Conservation (phyloP, 345 rosid genomes). For the Ricinus communis region DNA sequence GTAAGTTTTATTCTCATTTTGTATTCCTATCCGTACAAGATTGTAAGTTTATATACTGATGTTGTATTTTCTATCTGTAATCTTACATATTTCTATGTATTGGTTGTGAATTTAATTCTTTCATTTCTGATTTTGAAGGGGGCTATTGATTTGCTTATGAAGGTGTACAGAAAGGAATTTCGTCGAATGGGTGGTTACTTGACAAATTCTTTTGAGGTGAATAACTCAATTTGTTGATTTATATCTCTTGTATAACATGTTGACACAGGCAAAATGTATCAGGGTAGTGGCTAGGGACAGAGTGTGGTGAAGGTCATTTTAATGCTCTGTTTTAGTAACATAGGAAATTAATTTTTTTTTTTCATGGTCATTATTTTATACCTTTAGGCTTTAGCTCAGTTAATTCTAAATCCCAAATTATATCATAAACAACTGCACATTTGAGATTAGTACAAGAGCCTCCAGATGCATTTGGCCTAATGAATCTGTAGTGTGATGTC, state of each 20-base stretch:
- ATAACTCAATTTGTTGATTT: neutral
- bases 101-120: neutral
- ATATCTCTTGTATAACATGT: neutral
- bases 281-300: too few relatives aligned
- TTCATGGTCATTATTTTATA: too few relatives aligned
- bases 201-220: constrained; percentile 29
- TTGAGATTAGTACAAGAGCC: too few relatives aligned
- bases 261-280: neutral
- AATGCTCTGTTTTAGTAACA: too few relatives aligned
- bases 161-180: constrained; percentile 31
- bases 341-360: too few relatives aligned
- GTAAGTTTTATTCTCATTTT: neutral
- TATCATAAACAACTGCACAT: too few relatives aligned
- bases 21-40: too few relatives aligned
- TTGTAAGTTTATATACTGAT: too few relatives aligned
- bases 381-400: too few relatives aligned
- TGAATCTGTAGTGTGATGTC: neutral
- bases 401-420: too few relatives aligned
- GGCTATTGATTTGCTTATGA: constrained; percentile 32
- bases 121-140: constrained; percentile 26
- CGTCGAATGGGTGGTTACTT: constrained; percentile 32
- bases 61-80: neutral
- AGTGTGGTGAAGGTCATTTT: too few relatives aligned
- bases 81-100: too few relatives aligned
- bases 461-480: neutral